Evolutionary conservation across 306 rosid genomes (phyloP), one percentile per base, ranked within the genome.

Genomic region (Purshia tridentata): DNA sequence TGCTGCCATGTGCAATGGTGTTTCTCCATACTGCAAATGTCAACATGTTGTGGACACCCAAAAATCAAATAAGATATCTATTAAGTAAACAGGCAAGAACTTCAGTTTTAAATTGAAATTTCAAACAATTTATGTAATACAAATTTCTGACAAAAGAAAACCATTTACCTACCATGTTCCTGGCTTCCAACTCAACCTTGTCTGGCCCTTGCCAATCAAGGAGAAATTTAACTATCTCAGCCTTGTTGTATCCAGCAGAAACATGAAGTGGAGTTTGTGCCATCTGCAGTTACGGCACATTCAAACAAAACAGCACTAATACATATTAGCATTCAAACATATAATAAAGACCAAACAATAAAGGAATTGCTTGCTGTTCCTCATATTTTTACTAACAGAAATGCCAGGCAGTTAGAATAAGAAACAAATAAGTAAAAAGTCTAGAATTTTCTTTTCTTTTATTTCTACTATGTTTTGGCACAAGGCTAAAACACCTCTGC

Each of bases 1-100:
- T 50, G 97, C 90, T 61, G 98, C 98, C 97, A 88, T 91, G 86
- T 93, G 98, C 85, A 93, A 76, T 1, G 98, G 98, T 58, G 98
- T 89, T 85, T 93, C 98, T 62, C 98, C 98, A 70, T 90, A 90
- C 98, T 93, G 85, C 78, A 81, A 74, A 40, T 72, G 19, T 50
- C 77, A 72, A 68, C 56, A 72, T 45, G 37, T 20, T 60, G 39
- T 23, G 52, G 63, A 72, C 46, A 39, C 47, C 60, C 52, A 60
- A 35, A 69, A 10, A 70, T 41, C 51, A 74, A 46, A 9, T 23
- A 68, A 37, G 72, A 67, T 6, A 64, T 12, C 74, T 29, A 8
- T 35, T 65, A 55, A 9, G 50, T 10, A n/a, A 39, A 8, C 48
- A 65, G 42, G 8, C 5, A 15, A 39, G 16, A 9, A 50, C 37